A percentile compares a stretch with the other conserved stretches of the same genome.
Conservation (phyloP, 2,329 filamentous ascomycete species). For the Laburnicola sp. region DNA sequence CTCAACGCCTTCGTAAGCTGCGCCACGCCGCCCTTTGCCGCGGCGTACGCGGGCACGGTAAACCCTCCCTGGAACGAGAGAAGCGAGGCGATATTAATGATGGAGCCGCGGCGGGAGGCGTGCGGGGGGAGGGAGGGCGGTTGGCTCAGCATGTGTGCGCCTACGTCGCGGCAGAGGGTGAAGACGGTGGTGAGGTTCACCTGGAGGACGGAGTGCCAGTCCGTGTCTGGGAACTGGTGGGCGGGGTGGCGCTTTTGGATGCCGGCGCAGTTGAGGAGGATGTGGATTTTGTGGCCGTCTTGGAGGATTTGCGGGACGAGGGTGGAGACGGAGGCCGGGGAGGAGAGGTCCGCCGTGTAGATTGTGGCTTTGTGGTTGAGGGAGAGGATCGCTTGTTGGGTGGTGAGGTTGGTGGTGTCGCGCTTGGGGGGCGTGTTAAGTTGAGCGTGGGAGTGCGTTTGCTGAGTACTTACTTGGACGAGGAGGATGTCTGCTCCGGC, state of each 20-base stretch:
- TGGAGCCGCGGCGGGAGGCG: conserved; percentile 61
- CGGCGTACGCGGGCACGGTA: conserved; percentile 85
- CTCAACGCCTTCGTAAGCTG: conserved; percentile 83
- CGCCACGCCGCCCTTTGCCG: conserved; percentile 80
- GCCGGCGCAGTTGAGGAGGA: conserved; percentile 84
- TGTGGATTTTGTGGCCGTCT: conserved; percentile 67
- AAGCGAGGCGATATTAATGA: conserved; percentile 84
- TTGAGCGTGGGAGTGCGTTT: neutral
- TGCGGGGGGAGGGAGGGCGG: conserved; percentile 48
- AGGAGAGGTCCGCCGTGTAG: conserved; percentile 71
- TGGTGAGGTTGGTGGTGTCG: conserved; percentile 59
- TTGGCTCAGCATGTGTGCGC: conserved; percentile 73
- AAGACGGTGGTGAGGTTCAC: conserved; percentile 86
- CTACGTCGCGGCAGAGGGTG: conserved; percentile 73
- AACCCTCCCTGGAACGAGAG: conserved; percentile 85
- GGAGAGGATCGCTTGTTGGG: conserved; percentile 63
- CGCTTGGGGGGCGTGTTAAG: conserved; percentile 45
- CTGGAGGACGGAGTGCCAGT: conserved; percentile 82
- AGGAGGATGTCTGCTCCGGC: conserved; percentile 56
- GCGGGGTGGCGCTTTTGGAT: conserved; percentile 80
- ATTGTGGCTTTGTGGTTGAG: conserved; percentile 69
- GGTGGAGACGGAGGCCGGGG: conserved; percentile 60
- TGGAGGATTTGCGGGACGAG: conserved; percentile 65
- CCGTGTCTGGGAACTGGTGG: conserved; percentile 72
- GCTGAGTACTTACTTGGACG: conserved; percentile 46